Conservation (phyloP, 371 early-diverging fungal genomes). For the Mortierella sp. region DNA sequence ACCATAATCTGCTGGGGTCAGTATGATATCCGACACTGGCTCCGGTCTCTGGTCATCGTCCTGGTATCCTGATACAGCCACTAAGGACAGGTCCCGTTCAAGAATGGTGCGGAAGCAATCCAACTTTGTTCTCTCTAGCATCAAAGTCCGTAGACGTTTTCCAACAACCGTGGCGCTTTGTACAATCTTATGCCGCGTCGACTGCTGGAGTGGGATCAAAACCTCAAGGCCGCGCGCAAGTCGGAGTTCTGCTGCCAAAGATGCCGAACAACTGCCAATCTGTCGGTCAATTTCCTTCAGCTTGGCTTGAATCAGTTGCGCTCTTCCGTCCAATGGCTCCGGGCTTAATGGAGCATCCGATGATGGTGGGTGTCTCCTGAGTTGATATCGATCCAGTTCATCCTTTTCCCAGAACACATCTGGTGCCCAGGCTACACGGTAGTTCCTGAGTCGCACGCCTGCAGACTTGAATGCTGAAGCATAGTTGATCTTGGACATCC, state of each 20-base stretch:
- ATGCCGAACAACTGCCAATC: conserved; percentile 36
- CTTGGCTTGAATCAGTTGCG: conserved; percentile 28
- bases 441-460: conserved; percentile 63
- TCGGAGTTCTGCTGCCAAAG: conserved; percentile 57
- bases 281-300: conserved; percentile 37
- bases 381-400: conserved; percentile 34
- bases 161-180: conserved; percentile 66
- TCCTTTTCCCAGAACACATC: conserved; percentile 47
- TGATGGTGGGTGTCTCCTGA: conserved; percentile 18
- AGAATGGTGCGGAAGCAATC: conserved; percentile 79
- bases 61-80: neutral
- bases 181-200: conserved; percentile 69
- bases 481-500: conserved; percentile 86
- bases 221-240: conserved; percentile 72
- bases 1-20: no score
- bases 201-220: conserved; percentile 71
- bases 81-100: conserved; percentile 66
- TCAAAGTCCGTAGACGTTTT: conserved; percentile 62
- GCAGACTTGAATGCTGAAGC: conserved; percentile 79
- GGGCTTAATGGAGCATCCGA: conserved; percentile 37
- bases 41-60: neutral
- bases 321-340: conserved; percentile 36
- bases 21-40: no score
- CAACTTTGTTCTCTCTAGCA: conserved; percentile 68
- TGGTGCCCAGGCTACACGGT: conserved; percentile 31